A percentile compares a stretch with the other conserved stretches of the same genome.
These are phyloP conservation scores for Fomitopsis pinicola DNA, from an alignment of 1,284 basidiomycete genomes.

Conservation along the genomic window DNA sequence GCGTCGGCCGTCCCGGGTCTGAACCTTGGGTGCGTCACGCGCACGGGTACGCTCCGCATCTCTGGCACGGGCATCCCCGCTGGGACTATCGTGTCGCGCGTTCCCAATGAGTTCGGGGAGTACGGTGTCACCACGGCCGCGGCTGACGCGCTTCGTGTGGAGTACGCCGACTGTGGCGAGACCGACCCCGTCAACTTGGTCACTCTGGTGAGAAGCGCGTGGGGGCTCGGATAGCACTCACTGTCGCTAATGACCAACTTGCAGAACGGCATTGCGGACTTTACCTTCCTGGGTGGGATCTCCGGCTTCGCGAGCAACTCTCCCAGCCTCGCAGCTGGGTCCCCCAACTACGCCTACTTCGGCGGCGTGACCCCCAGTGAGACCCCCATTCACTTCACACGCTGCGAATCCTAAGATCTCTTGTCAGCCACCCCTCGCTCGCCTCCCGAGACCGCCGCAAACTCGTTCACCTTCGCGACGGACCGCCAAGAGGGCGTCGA, in stretches of 20 bases:
- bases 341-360: slow-evolving; percentile 19
- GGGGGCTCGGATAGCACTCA: too few species aligned
- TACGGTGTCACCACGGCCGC: slow-evolving; percentile 12
- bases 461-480: slow-evolving; percentile 16
- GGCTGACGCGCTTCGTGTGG: slow-evolving; percentile 12
- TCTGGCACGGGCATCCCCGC: not conserved
- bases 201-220: slow-evolving; percentile 7
- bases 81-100: slow-evolving; percentile 7
- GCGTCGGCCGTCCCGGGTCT: slow-evolving; percentile 10
- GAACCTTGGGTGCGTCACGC: slow-evolving; percentile 4
- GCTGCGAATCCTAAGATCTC: not conserved
- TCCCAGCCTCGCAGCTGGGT: slow-evolving; percentile 7
- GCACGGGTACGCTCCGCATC: slow-evolving; percentile 14
- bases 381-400: not conserved
- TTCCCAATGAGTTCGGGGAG: slow-evolving; percentile 20
- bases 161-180: slow-evolving; percentile 7
- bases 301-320: slow-evolving; percentile 13
- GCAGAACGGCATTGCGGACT: slow-evolving; percentile 19
- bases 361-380: slow-evolving; percentile 14
- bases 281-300: slow-evolving; percentile 14
- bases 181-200: slow-evolving; percentile 11
- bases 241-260: too few species aligned
- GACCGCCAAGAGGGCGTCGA: slow-evolving; percentile 11
- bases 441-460: slow-evolving; percentile 11
- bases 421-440: slow-evolving; percentile 11